Evolutionary conservation across 1,284 basidiomycete genomes (phyloP), one percentile per base, ranked within the genome.

Genomic region (Coriolopsis trogii): DNA sequence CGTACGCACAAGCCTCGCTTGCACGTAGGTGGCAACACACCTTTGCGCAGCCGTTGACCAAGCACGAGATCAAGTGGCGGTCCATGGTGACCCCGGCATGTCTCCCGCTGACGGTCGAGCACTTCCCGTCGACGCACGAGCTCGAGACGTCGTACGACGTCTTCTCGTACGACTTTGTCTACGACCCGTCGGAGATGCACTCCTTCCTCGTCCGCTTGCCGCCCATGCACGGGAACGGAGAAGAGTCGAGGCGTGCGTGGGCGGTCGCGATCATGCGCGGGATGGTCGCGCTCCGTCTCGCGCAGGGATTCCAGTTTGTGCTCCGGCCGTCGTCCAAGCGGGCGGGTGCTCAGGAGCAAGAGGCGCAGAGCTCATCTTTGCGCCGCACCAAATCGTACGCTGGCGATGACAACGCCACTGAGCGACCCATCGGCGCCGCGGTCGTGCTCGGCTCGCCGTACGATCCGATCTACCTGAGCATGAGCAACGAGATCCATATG

Each of bases 221-320:
- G 0, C 63, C 67, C 10, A 60, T 72, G 37, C 75, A 71, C 26
- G 77, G 80, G 2, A 75, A 64, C 57, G 60, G 76, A 9, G 85
- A 87, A 50, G 77, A 87, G n/a, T 65, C 79, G 31, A 79, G 87
- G 12, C 76, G 80, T 55, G 75, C 85, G 53, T 88, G 85, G 80
- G 92, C 93, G 0, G 73, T 95, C 36, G 87, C 85, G 0, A 90
- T 97, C 23, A 91, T 98, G 87, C 82, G 89, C 26, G 94, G 93
- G 44, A 96, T 98, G 91, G 90, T 92, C 1, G 93, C 91, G 4
- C 88, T 98, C 48, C 80, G 96, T 13, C 79, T 99, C 7, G 85
- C 89, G 6, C 95, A 98, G 68, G 95, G 96, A n/a, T 99, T 98
- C 70, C 96, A 99, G 68, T 93, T 98, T 64, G 87, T 98, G 37